A percentile compares a stretch with the other conserved stretches of the same genome.
phyloP scores from a whole-genome alignment of 2,329 filamentous ascomycete genomes.

The Aspergillus hiratsukae region DNA sequence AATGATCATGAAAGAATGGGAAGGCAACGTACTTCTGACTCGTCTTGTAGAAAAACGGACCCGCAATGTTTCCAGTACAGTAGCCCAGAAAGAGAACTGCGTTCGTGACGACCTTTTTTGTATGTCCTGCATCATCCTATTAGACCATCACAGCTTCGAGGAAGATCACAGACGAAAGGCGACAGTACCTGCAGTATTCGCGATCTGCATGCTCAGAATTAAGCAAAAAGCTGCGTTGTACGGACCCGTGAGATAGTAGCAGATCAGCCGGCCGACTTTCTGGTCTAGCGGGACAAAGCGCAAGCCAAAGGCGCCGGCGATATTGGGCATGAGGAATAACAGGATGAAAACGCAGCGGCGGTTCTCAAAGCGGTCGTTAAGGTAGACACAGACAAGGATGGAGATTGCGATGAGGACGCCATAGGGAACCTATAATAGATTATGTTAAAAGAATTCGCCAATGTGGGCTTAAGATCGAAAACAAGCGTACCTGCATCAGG shows the following conservation, averaged over 20 bases:
- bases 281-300: slow-evolving; percentile 49
- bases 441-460: background rate
- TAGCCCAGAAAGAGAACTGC: slow-evolving; percentile 58
- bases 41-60: slow-evolving; percentile 59
- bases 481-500: slow-evolving; percentile 42
- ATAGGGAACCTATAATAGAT: slow-evolving; percentile 40
- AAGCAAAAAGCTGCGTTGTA: slow-evolving; percentile 54
- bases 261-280: slow-evolving; percentile 53
- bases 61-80: slow-evolving; percentile 58
- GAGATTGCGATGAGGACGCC: slow-evolving; percentile 48
- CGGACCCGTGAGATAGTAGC: slow-evolving; percentile 54
- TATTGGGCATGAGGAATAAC: slow-evolving; percentile 56
- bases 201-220: slow-evolving; percentile 44
- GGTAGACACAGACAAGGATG: slow-evolving; percentile 46
- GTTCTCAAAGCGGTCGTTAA: slow-evolving; percentile 46
- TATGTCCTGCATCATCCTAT: slow-evolving; percentile 45
- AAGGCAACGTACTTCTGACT: slow-evolving; percentile 41
- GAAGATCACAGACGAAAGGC: background rate
- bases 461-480: background rate
- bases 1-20: background rate
- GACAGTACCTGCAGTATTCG: slow-evolving; percentile 39
- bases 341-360: slow-evolving; percentile 52
- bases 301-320: slow-evolving; percentile 56
- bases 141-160: background rate
- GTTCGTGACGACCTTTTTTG: slow-evolving; percentile 62